Evolutionary conservation across 352 stramenopile species (phyloP).

Genomic region (Phytophthora tubulina): DNA sequence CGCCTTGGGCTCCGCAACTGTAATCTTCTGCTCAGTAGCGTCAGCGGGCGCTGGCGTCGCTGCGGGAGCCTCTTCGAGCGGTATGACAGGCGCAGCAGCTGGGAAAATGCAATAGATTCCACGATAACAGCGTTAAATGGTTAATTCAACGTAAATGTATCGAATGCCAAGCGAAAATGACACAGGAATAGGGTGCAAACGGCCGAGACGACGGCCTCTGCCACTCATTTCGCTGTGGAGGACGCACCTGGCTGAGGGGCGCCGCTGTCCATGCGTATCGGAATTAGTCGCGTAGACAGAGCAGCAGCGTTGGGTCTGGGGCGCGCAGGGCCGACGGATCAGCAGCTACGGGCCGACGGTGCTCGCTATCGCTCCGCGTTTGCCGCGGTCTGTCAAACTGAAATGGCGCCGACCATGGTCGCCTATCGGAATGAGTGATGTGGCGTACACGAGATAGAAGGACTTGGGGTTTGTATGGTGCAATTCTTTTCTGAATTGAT

Average conservation of each 20-base stretch:
- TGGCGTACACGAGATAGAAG: conserved; percentile 27
- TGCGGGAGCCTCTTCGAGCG: conserved; percentile 4
- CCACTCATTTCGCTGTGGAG: not conserved
- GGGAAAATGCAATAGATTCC: not conserved
- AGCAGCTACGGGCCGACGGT: not conserved
- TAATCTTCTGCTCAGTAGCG: not conserved
- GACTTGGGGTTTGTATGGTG: conserved; percentile 51
- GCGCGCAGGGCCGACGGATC: not conserved
- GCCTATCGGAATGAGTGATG: conserved; percentile 23
- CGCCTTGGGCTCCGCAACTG: no score
- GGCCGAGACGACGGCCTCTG: conserved; percentile 8
- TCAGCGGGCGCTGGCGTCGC: not conserved
- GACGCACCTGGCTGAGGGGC: conserved; percentile 20
- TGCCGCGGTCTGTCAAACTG: conserved; percentile 22
- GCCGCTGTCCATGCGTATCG: conserved; percentile 27
- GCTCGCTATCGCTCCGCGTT: not conserved
- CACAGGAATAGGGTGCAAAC: conserved; percentile 7
- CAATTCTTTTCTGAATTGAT: conserved; percentile 70
- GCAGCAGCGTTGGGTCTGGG: not conserved
- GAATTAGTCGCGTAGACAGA: not conserved
- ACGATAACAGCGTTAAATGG: conserved; percentile 1
- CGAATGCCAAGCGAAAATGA: conserved; percentile 6
- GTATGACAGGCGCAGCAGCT: conserved; percentile 5
- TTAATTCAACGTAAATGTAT: conserved; percentile 1
- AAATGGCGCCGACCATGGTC: conserved; percentile 37